Evolutionary conservation across 768 basidiomycete genomes (phyloP).

Genomic region (Hydnomerulius pinastri): DNA sequence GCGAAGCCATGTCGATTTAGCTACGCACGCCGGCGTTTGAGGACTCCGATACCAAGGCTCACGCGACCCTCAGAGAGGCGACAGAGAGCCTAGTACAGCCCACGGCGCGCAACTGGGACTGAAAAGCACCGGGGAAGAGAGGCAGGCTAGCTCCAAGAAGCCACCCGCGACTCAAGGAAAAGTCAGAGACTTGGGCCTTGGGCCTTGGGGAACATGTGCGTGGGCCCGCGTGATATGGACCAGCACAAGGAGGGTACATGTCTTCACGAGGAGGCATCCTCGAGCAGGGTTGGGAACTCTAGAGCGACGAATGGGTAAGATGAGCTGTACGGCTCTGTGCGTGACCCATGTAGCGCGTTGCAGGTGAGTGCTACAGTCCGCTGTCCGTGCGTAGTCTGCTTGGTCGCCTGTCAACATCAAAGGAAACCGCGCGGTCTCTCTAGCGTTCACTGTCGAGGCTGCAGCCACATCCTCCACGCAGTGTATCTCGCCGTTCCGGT

Average conservation of each 20-base stretch:
- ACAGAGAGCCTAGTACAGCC: slow-evolving; percentile 35
- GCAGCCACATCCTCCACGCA: slow-evolving; percentile 12
- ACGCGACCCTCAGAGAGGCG: slow-evolving; percentile 16
- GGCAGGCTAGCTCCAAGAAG: slow-evolving; percentile 13
- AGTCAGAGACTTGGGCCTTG: slow-evolving; percentile 46
- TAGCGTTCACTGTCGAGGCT: slow-evolving; percentile 27
- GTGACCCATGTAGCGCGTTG: slow-evolving; percentile 30
- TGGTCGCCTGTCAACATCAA: slow-evolving; percentile 28
- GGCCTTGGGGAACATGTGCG: slow-evolving; percentile 42
- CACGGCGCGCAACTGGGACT: slow-evolving; percentile 54
- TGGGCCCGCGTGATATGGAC: slow-evolving; percentile 32
- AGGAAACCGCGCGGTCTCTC: slow-evolving; percentile 54
- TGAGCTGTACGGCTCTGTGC: slow-evolving; percentile 33
- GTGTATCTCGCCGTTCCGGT: slow-evolving; percentile 50
- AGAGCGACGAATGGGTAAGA: slow-evolving; percentile 33
- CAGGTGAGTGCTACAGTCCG: slow-evolving; percentile 7
- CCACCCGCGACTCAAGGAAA: slow-evolving; percentile 28
- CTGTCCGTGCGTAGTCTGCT: slow-evolving; percentile 43
- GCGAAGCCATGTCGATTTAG: slow-evolving; percentile 56
- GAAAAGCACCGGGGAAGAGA: slow-evolving; percentile 56
- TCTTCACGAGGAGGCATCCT: slow-evolving; percentile 6
- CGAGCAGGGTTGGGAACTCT: slow-evolving; percentile 10
- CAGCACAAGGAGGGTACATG: slow-evolving; percentile 17
- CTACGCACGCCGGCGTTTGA: slow-evolving; percentile 54
- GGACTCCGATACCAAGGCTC: slow-evolving; percentile 39